These are phyloP conservation scores for Themeda triandra DNA, from an alignment of 176 grass and related monocot genomes.

Conservation along the genomic window DNA sequence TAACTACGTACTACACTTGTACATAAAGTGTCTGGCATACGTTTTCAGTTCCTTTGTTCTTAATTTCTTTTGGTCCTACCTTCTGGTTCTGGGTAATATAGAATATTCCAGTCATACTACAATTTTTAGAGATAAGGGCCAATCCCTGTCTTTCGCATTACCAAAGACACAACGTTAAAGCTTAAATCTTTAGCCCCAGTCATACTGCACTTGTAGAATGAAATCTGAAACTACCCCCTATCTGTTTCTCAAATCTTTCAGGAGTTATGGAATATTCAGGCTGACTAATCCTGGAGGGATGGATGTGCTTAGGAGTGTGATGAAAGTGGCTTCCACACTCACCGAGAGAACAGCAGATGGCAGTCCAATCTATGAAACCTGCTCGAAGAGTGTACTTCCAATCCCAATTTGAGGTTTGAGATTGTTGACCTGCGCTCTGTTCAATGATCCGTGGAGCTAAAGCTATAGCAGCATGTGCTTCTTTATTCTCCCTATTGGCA, in stretches of 20 bases:
- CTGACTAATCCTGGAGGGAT: slow-evolving; percentile 82
- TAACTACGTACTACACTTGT: not conserved
- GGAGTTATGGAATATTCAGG: slow-evolving; percentile 93
- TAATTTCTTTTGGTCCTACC: not conserved
- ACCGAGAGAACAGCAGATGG: slow-evolving; percentile 49
- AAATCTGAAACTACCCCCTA: slow-evolving; percentile 18
- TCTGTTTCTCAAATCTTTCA: slow-evolving; percentile 37
- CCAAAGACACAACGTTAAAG: too few species aligned
- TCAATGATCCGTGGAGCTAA: slow-evolving; percentile 17
- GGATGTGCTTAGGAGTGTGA: slow-evolving; percentile 57
- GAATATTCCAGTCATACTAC: not conserved
- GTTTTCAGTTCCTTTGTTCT: not conserved
- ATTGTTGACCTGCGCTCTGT: slow-evolving; percentile 90
- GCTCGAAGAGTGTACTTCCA: slow-evolving; percentile 71
- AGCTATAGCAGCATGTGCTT: not conserved
- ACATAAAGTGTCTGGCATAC: not conserved
- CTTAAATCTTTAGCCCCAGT: too few species aligned
- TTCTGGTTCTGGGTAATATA: not conserved
- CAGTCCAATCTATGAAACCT: slow-evolving; percentile 64
- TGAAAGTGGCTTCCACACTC: slow-evolving; percentile 78
- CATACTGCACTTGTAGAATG: not conserved
- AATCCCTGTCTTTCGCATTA: too few species aligned
- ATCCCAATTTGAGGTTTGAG: slow-evolving; percentile 86
- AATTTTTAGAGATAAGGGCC: too few species aligned
- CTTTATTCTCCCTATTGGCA: not conserved